Evolutionary conservation across 176 grass and related monocot species (phyloP).

Genomic region (Chrysopogon serrulatus): DNA sequence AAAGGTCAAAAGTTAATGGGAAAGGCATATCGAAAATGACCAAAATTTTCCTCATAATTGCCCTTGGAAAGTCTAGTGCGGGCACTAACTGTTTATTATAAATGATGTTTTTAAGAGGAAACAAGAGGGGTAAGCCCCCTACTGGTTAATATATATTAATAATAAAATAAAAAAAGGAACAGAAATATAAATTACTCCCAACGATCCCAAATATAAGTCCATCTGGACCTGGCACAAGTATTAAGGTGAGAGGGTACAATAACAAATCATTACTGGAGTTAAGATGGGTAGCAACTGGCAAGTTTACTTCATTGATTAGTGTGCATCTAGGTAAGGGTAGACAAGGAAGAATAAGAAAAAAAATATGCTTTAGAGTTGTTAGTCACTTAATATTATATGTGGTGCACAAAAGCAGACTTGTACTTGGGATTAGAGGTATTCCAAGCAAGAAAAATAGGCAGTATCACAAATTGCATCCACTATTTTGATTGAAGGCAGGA

Average conservation of each 20-base stretch:
- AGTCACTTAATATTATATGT: neutral
- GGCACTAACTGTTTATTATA: neutral
- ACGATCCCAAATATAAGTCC: neutral
- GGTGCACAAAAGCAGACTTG: neutral
- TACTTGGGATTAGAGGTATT: neutral
- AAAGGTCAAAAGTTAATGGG: neutral
- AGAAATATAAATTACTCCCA: neutral
- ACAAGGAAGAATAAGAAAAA: neutral
- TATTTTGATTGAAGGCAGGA: constrained; percentile 12
- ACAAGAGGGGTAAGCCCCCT: too few relatives aligned
- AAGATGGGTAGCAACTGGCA: neutral
- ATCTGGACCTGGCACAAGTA: neutral
- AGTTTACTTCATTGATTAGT: neutral
- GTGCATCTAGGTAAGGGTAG: neutral
- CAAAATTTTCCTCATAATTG: neutral
- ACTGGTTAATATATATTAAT: too few relatives aligned
- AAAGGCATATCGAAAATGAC: constrained; percentile 3
- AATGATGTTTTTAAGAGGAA: too few relatives aligned
- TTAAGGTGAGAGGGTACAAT: neutral
- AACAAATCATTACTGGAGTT: neutral
- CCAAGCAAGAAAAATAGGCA: neutral
- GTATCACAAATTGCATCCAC: neutral
- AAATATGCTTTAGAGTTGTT: neutral
- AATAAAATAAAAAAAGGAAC: neutral
- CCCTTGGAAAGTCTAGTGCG: neutral